Evolutionary conservation across 345 rosid genomes (phyloP), one percentile per base, ranked within the genome.

Genomic region (Mallotus nudiflorus): DNA sequence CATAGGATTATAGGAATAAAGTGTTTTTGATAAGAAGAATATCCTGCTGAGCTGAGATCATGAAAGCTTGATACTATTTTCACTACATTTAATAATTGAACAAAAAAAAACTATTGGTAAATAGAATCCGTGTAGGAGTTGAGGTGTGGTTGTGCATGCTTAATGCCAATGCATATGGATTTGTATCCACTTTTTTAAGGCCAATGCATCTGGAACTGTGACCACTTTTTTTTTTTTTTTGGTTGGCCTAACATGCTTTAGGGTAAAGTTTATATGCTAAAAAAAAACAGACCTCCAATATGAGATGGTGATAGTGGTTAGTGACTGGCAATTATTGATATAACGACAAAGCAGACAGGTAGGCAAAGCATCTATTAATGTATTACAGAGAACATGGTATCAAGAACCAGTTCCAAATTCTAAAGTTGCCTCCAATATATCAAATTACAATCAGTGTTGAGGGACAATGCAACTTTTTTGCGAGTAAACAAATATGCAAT

Each of bases 321-420:
- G 67, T 57, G 65, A 25, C 33, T 67, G 46, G 53, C 45, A 69
- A 62, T 62, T 50, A 65, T 42, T 31, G 20, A 56, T 50, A 69
- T 45, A 63, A 55, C 37, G 62, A 68, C 72, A 73, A 61, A 74
- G 66, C n/a, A 58, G 68, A 74, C 80, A 79, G 63, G 35, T 24
- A 58, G 62, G 62, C 58, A 69, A 28, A 24, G 45, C 57, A 59
- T 61, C 19, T 48, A 19, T 35, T 58, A 8, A 51, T 40, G 33
- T 25, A 44, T 16, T 35, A 40, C 42, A 42, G 52, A 49, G 25
- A 37, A 24, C 22, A 77, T 40, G 65, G 55, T 22, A 65, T 45
- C 54, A 52, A 67, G 63, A 77, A 66, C 14, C 37, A 28, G 25
- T 52, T 54, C 60, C 51, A 37, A 31, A 35, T 40, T 48, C 70